Base-by-base conservation (phyloP, 345 rosid genomes). In the Sisymbrium irio region DNA sequence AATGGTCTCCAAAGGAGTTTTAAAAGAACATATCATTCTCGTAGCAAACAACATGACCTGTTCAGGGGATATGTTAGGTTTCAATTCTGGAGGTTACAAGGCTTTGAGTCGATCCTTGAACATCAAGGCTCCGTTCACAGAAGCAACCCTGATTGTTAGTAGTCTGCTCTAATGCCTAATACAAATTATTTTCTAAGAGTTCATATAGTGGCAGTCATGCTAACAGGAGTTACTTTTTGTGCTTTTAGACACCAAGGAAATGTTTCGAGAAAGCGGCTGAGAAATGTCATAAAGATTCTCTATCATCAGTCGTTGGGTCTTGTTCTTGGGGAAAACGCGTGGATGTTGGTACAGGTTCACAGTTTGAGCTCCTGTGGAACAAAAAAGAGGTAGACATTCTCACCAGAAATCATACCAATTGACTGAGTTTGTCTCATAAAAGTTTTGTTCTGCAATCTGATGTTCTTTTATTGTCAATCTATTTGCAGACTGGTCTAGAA, bases 281-380 rank as follows among this genome's bases (percentile, higher is more conserved):
- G 79, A 95, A 92, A 75, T 85, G 92, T 75, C 87, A 90, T 44
- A 64, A 67, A 35, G 98, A 95, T 83, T 60, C 87, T 55, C 78
- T 92, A 57, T 81, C 97, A 46, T 92, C 96, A 49, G 76, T 90
- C 1, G 99, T 92, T 79, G 97, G 96, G 2, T 87, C 99, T 60
- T 90, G 97, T 79, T 86, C 98, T 4, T 95, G 99, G 98, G 99
- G 99, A 4, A 92, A 92, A 62, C 77, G 72, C 7, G 98, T 95
- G 39, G 88, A 89, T 33, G 98, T 95, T 56, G 99, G 99, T 53
- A 95, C 99, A 40, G 99, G 99, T 27, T 86, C 98, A 32, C 81
- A 80, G 28, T 95, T 95, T 79, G 98, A 95, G 68, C 30, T 95
- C 36, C 82, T 95, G 0, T 92, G 91, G 96, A 85, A 83, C 75